A percentile compares a stretch with the other conserved stretches of the same genome.
phyloP scores from a whole-genome alignment of 2,329 filamentous ascomycete genomes.

The Phyllosticta capitalensis region DNA sequence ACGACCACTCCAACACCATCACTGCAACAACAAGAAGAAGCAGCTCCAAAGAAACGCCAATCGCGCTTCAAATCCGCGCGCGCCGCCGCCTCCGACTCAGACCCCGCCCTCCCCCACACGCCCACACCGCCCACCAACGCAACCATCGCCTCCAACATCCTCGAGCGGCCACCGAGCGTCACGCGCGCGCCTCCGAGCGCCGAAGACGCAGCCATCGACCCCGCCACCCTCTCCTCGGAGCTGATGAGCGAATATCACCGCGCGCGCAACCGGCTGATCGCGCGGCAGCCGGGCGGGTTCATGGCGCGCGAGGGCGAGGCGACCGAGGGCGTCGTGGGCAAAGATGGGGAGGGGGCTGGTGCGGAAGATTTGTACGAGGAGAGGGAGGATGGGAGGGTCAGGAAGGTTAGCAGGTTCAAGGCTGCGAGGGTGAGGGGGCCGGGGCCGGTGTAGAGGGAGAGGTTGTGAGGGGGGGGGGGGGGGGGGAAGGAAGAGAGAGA shows the following conservation, averaged over 20 bases:
- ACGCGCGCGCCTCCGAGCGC: conserved; percentile 3
- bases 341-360: conserved; percentile 51
- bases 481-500: too few species aligned
- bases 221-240: conserved; percentile 62
- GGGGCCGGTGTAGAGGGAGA: conserved; percentile 9
- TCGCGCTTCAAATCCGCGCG: conserved; percentile 33
- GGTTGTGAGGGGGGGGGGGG: neutral
- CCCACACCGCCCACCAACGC: conserved; percentile 34
- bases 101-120: conserved; percentile 19
- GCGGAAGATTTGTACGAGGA: conserved; percentile 57
- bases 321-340: conserved; percentile 54
- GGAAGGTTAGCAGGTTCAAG: conserved; percentile 63
- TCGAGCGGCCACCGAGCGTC: conserved; percentile 39
- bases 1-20: conserved; percentile 8
- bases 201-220: conserved; percentile 49
- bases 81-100: conserved; percentile 10
- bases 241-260: conserved; percentile 76
- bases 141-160: conserved; percentile 49
- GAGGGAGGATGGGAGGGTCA: conserved; percentile 48
- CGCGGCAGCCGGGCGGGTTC: conserved; percentile 77
- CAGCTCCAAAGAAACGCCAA: conserved; percentile 23
- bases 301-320: conserved; percentile 56
- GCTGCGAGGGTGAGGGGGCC: conserved; percentile 49
- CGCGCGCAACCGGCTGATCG: conserved; percentile 72
- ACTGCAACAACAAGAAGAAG: conserved; percentile 12